Evolutionary conservation across 2,329 filamentous ascomycete genomes (phyloP).

Genomic region (Paecilomyces sp.): DNA sequence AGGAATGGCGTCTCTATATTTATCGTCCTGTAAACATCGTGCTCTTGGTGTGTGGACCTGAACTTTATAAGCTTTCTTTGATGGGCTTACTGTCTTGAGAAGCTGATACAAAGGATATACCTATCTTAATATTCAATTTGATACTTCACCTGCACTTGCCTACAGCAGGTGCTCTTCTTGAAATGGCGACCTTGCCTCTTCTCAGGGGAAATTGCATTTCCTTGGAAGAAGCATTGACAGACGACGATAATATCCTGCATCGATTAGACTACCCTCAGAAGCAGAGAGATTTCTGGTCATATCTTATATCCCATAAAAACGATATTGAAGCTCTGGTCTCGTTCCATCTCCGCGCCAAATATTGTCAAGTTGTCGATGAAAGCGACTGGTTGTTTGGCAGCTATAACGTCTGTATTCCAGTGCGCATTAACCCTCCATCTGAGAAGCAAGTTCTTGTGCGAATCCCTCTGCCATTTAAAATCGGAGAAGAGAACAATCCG

Average conservation of each 20-base stretch:
- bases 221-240: neutral
- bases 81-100: too few relatives aligned
- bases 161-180: too few relatives aligned
- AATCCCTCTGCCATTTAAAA: conserved; percentile 19
- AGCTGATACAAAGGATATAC: too few relatives aligned
- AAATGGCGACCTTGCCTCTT: neutral
- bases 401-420: conserved; percentile 10
- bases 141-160: too few relatives aligned
- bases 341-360: conserved; percentile 15
- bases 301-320: conserved; percentile 8
- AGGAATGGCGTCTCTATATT: too few relatives aligned
- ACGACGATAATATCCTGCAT: conserved; percentile 11
- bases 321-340: conserved; percentile 19
- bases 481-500: conserved; percentile 29
- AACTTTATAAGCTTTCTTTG: too few relatives aligned
- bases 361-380: conserved; percentile 9
- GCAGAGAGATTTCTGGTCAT: conserved; percentile 12
- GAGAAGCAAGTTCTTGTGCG: conserved; percentile 13
- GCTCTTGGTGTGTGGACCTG: too few relatives aligned
- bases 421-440: neutral
- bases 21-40: too few relatives aligned
- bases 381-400: conserved; percentile 13
- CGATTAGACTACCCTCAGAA: conserved; percentile 12
- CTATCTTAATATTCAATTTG: too few relatives aligned
- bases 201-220: neutral